Base-by-base conservation (phyloP, 1,139 yeast genomes). In the Meyerozyma smithsonii region DNA sequence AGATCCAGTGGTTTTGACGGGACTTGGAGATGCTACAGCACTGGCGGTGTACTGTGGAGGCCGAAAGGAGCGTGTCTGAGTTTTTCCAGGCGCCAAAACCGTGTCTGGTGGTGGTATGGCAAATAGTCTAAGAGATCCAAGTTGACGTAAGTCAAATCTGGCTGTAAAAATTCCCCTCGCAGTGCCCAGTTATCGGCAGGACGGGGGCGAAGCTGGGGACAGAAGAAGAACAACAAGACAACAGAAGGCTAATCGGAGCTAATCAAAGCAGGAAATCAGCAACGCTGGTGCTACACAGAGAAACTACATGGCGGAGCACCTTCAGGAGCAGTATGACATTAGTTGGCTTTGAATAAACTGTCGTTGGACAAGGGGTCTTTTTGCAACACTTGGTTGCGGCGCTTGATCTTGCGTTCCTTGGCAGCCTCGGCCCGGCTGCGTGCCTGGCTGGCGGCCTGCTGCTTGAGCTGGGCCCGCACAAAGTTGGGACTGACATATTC, bases 401-500 rank as follows among this genome's bases (percentile, higher is more conserved):
- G 79, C 64, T 79, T 84, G 50, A 84, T 59, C 66, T 85, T 86
- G 62, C 88, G 74, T 50, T 84, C 82, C 47, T 77, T 66, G 17
- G 96, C 88, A 47, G 88, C 89, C 42, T 85, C 89, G 40, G 85
- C 79, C 65, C 97, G 81, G 35, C 79, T 62, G 54, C 74, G 76
- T 37, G 97, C 96, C 54, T 81, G 82, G 41, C 74, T 77, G 7
- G 97, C 97, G 45, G 84, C 81, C 56, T 84, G 77, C 52, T 83
- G 86, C 62, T 80, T 85, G 50, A 75, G 49, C 71, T 90, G 97
- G 11, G 98, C 89, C 69, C 98, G 84, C 39, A 85, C 95, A 50
- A 86, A 81, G 72, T 92, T 92, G 49, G 98, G 98, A 44, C 96
- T 86, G 39, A 92, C 96, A 62, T 87, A 92, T 64, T 92, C 95